phyloP scores from a whole-genome alignment of 176 grass and related monocot species.

The Rhipidocladum racemiflorum region DNA sequence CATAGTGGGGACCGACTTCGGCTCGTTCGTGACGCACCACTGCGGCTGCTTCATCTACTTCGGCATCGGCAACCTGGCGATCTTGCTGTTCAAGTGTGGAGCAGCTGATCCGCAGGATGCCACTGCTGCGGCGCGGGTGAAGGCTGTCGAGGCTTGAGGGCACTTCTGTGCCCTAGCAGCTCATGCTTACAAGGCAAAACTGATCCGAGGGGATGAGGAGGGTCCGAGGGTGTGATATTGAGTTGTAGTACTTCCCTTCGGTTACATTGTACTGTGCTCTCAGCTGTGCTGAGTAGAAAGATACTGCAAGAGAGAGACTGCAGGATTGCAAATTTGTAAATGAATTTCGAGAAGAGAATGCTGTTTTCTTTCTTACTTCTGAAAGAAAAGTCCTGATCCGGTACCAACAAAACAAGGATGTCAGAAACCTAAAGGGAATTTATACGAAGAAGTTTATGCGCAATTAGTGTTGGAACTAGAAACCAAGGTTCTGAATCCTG shows the following conservation, averaged over 20 bases:
- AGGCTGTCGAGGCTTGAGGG: conserved; percentile 10
- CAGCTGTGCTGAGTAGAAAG: background rate
- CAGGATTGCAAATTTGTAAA: background rate
- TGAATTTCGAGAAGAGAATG: background rate
- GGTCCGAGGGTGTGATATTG: no score
- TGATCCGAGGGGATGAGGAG: background rate
- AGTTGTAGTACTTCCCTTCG: no score
- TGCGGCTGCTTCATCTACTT: conserved; percentile 70
- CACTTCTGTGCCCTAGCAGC: background rate
- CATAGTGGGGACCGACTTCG: conserved; percentile 56
- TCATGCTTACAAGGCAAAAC: background rate
- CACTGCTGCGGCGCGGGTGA: background rate
- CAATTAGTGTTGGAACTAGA: background rate
- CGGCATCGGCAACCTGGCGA: conserved; percentile 54
- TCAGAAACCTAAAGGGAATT: background rate
- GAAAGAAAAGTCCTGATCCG: background rate
- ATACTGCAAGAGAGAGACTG: background rate
- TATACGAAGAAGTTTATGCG: background rate
- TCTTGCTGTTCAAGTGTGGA: conserved; percentile 56
- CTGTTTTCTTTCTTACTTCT: background rate
- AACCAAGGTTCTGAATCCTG: background rate
- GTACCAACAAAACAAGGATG: background rate
- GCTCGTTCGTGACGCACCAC: conserved; percentile 60
- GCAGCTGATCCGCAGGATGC: background rate
- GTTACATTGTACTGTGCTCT: background rate